phyloP scores from a whole-genome alignment of 331 rosid genomes.

The Cydonia oblonga region DNA sequence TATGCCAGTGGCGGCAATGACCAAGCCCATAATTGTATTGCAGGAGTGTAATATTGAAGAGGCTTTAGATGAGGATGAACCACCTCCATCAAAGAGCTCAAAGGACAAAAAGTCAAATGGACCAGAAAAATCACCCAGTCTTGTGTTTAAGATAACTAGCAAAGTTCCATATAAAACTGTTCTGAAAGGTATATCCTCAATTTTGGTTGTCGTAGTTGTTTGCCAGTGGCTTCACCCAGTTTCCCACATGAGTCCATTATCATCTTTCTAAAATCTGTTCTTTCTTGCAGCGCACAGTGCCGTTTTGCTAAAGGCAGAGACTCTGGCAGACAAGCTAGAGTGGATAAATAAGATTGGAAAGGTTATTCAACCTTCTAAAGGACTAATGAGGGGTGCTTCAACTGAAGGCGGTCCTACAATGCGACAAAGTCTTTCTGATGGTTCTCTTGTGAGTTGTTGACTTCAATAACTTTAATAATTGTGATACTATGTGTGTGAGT shows the following conservation, averaged over 20 bases:
- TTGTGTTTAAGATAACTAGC: slow-evolving; percentile 76
- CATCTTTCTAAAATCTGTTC: background rate
- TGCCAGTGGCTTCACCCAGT: background rate
- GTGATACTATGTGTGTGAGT: background rate
- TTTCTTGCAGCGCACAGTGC: slow-evolving; percentile 68
- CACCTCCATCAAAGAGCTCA: slow-evolving; percentile 32
- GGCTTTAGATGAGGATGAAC: slow-evolving; percentile 36
- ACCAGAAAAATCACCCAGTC: slow-evolving; percentile 54
- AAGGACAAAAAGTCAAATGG: slow-evolving; percentile 50
- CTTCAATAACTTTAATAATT: background rate
- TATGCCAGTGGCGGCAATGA: background rate
- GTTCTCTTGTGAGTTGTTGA: slow-evolving; percentile 67
- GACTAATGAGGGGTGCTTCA: slow-evolving; percentile 45
- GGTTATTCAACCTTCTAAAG: slow-evolving; percentile 62
- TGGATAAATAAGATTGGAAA: slow-evolving; percentile 73
- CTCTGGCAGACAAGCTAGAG: slow-evolving; percentile 67
- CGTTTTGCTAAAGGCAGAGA: slow-evolving; percentile 92
- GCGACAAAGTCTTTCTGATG: slow-evolving; percentile 90
- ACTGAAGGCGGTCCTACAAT: slow-evolving; percentile 47
- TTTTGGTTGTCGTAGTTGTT: background rate
- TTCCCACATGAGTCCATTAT: background rate
- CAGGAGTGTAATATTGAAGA: slow-evolving; percentile 53
- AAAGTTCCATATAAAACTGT: slow-evolving; percentile 94
- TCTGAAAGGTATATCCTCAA: slow-evolving; percentile 51
- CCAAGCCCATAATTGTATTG: background rate